These are phyloP conservation scores for Brassica juncea DNA, from an alignment of 345 rosid species.

Conservation along the genomic window DNA sequence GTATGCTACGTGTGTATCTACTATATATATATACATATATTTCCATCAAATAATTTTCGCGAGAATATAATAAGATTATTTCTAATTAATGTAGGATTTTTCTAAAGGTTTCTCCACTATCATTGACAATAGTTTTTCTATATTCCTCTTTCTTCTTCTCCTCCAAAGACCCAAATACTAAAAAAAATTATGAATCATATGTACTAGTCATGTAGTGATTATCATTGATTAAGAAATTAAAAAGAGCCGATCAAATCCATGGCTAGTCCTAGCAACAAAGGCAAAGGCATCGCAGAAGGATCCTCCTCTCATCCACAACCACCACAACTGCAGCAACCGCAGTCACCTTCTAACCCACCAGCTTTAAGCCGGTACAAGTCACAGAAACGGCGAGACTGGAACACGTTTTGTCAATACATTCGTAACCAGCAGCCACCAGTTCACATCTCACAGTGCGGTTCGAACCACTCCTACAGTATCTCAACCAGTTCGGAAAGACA, in stretches of 20 bases:
- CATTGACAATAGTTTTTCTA: slow-evolving; percentile 39
- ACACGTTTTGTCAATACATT: slow-evolving; percentile 82
- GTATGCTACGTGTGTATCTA: slow-evolving; percentile 30
- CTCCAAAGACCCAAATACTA: neutral
- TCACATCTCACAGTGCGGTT: slow-evolving; percentile 59
- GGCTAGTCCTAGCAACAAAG: slow-evolving; percentile 55
- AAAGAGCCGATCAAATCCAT: slow-evolving; percentile 9
- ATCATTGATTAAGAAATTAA: slow-evolving; percentile 15
- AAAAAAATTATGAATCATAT: slow-evolving; percentile 13
- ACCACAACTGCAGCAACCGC: slow-evolving; percentile 37
- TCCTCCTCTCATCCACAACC: slow-evolving; percentile 45
- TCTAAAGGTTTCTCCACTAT: slow-evolving; percentile 41
- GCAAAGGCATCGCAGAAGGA: slow-evolving; percentile 68
- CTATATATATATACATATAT: slow-evolving; percentile 7
- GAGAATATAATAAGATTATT: slow-evolving; percentile 37
- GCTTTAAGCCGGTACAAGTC: slow-evolving; percentile 73
- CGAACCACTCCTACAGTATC: slow-evolving; percentile 63
- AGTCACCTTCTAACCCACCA: slow-evolving; percentile 46
- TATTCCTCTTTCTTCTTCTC: slow-evolving; percentile 19
- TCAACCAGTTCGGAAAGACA: slow-evolving; percentile 88
- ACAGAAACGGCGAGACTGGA: slow-evolving; percentile 86
- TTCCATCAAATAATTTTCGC: slow-evolving; percentile 39
- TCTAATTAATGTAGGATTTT: slow-evolving; percentile 12
- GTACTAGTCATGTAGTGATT: slow-evolving; percentile 20
- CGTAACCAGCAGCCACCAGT: slow-evolving; percentile 89